Conservation (phyloP, 768 basidiomycete species). For the Megacollybia marginata region DNA sequence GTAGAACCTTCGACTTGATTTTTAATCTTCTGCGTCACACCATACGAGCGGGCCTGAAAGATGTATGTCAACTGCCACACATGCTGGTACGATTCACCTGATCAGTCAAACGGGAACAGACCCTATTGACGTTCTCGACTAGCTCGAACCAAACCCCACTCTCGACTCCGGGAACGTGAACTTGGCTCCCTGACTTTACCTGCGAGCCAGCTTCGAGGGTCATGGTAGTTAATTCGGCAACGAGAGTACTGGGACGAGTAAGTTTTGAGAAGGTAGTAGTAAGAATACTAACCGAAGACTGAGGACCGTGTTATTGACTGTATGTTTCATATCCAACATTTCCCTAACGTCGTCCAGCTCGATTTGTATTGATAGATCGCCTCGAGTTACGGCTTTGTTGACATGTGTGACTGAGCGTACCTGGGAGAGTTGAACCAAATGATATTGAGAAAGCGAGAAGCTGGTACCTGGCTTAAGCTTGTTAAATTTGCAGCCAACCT, state of each 20-base stretch:
- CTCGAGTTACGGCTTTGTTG: conserved; percentile 74
- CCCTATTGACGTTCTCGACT: conserved; percentile 73
- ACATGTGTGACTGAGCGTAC: conserved; percentile 24
- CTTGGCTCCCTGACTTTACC: conserved; percentile 85
- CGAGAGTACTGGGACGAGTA: conserved; percentile 39
- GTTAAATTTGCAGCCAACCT: conserved; percentile 52
- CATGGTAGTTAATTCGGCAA: conserved; percentile 78
- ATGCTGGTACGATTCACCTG: conserved; percentile 18
- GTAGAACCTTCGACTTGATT: conserved; percentile 92
- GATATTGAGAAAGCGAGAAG: conserved; percentile 42
- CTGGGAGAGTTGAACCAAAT: background rate
- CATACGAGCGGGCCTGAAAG: conserved; percentile 73
- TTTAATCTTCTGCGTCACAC: conserved; percentile 85
- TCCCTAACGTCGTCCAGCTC: conserved; percentile 89
- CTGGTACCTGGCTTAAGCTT: conserved; percentile 60
- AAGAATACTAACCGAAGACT: conserved; percentile 19
- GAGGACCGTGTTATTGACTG: conserved; percentile 54
- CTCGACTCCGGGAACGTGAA: conserved; percentile 81
- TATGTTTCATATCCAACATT: conserved; percentile 74
- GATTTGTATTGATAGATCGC: too few relatives aligned
- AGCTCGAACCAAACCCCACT: conserved; percentile 86
- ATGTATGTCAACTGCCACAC: background rate
- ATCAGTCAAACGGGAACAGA: conserved; percentile 76
- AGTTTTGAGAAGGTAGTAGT: background rate
- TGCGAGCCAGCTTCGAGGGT: conserved; percentile 83